Conservation (phyloP, 2,329 filamentous ascomycete species). For the Penicillium sp. region DNA sequence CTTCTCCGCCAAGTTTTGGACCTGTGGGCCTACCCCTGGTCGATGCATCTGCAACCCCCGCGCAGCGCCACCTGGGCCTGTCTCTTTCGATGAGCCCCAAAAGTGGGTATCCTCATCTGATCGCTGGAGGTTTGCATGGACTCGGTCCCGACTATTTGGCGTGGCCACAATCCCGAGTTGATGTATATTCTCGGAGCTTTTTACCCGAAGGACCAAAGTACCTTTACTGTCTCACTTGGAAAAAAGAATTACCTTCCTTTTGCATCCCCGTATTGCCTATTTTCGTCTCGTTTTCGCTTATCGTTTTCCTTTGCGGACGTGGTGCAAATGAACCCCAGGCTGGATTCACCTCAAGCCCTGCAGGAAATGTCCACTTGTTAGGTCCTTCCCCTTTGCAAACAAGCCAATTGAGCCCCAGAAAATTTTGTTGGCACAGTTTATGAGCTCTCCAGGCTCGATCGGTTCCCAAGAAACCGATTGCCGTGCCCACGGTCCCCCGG, state of each 20-base stretch:
- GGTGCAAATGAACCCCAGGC: slow-evolving; percentile 1
- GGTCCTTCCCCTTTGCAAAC: slow-evolving; percentile 3
- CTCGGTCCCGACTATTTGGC: background rate
- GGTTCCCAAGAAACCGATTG: background rate
- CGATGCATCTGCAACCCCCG: slow-evolving; percentile 7
- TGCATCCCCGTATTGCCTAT: background rate
- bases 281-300: background rate
- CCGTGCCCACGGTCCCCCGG: background rate
- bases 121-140: background rate
- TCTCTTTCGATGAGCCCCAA: slow-evolving; percentile 13
- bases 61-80: background rate
- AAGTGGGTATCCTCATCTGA: background rate
- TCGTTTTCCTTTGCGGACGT: background rate
- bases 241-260: background rate
- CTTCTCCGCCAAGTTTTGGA: slow-evolving; percentile 12
- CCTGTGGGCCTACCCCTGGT: slow-evolving; percentile 4
- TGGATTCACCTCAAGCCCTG: slow-evolving; percentile 3
- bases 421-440: background rate
- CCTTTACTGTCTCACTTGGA: slow-evolving; percentile 13
- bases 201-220: slow-evolving; percentile 7
- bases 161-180: background rate
- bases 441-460: background rate
- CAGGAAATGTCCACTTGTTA: background rate
- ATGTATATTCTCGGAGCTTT: slow-evolving; percentile 12
- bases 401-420: background rate